Base-by-base conservation (phyloP, 441 rosid species). In the Corymbia citriodora region DNA sequence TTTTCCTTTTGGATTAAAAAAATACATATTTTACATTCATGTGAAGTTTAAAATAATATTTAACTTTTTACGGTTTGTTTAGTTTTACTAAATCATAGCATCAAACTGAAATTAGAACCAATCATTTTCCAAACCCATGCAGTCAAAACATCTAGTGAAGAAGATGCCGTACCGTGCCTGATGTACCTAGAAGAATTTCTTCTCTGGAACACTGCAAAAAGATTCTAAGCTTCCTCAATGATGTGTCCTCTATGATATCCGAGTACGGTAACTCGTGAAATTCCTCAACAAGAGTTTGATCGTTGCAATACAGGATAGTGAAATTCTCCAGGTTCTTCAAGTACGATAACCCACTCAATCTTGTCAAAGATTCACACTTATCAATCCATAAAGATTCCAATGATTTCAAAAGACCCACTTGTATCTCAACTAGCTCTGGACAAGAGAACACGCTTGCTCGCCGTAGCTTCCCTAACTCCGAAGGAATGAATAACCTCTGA, bases 211-310 rank as follows among this genome's bases (percentile, higher is more conserved):
- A 3, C 79, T 31, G 10, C 11, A 68, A 68, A 4, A 33, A 16
- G 23, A 68, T 17, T 31, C 12, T 5, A 31, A 10, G 14, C 2
- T 9, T 5, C 23, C 7, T 19, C 83, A 74, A 40, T 10, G 27
- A 10, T 10, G 7, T 2, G 16, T 8, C 45, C 4, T 2, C 0
- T 0, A 3, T 2, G 16, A 36, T 12, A 1, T 10, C 9, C 83
- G 23, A 72, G 9, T 1, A 74, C 83, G 40, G 49, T 1, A 36
- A 12, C 49, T 74, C 16, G 83, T 40, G 4, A 2, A 36, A 29
- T 23, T 49, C 83, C 9, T 36, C 50, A 2, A 40, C 9, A 6
- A 19, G 8, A 10, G 29, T 17, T 7, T 36, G 83, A 6, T 10
- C 50, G 2, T 2, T 2, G 83, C 83, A 72, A 6, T 1, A 0